phyloP scores from a whole-genome alignment of 441 rosid species.

The Mallotus repandus region DNA sequence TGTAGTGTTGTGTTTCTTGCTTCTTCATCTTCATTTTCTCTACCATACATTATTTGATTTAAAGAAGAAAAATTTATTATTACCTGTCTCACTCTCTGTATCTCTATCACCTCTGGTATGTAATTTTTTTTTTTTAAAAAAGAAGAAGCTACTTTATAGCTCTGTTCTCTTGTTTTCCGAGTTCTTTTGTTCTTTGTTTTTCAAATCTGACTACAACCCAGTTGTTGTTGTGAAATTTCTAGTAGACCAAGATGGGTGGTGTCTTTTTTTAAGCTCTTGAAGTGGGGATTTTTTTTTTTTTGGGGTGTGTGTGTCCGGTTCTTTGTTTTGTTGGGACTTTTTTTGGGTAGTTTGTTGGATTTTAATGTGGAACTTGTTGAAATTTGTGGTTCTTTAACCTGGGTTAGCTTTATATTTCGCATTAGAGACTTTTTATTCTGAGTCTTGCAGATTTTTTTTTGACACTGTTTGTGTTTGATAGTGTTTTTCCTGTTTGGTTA shows the following conservation, averaged over 20 bases:
- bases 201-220: slow-evolving; percentile 19
- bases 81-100: background rate
- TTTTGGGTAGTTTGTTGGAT: background rate
- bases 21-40: slow-evolving; percentile 24
- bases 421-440: background rate
- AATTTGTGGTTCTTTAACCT: slow-evolving; percentile 16
- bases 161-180: background rate
- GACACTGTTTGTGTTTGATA: background rate
- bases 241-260: too few species aligned
- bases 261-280: slow-evolving; percentile 8
- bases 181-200: background rate
- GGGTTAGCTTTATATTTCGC: slow-evolving; percentile 14
- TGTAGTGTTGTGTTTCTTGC: slow-evolving; percentile 9
- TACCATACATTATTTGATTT: background rate
- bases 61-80: too few species aligned
- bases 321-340: background rate
- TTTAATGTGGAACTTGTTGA: background rate
- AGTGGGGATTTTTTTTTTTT: slow-evolving; percentile 16
- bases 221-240: slow-evolving; percentile 3
- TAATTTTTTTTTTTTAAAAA: background rate
- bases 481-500: slow-evolving; percentile 18
- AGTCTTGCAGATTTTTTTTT: slow-evolving; percentile 10
- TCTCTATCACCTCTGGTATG: slow-evolving; percentile 35
- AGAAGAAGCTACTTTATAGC: background rate
- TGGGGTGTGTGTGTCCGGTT: background rate